These are phyloP conservation scores for Ichthyophthirius multifiliis DNA, from an alignment of 169 alveolate species.

Conservation along the genomic window DNA sequence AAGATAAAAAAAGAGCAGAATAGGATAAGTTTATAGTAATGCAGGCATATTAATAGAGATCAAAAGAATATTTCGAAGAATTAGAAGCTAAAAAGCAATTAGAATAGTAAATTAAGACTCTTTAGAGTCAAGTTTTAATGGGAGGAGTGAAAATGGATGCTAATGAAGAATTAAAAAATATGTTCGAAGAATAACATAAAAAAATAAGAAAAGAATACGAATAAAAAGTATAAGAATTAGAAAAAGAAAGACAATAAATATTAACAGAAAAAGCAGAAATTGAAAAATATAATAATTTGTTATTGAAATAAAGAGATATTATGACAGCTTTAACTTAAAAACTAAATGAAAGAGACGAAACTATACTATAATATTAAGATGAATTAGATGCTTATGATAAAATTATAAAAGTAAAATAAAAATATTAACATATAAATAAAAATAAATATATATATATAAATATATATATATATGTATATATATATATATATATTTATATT, in stretches of 20 bases:
- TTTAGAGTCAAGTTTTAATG: conserved; percentile 62
- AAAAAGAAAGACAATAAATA: conserved; percentile 77
- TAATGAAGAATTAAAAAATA: conserved; percentile 77
- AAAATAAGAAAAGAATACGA: conserved; percentile 69
- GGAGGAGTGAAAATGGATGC: conserved; percentile 87
- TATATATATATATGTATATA: too few species aligned
- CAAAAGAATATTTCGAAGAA: conserved; percentile 71
- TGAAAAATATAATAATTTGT: conserved; percentile 79
- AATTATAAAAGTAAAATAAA: conserved; percentile 65
- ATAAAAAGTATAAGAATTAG: conserved; percentile 76
- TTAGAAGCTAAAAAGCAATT: conserved; percentile 80
- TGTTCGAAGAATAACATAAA: conserved; percentile 75
- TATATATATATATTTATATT: too few species aligned
- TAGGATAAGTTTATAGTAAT: conserved; percentile 80
- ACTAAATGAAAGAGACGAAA: conserved; percentile 86
- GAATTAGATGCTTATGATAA: conserved; percentile 81
- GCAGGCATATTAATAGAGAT: conserved; percentile 72
- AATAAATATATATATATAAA: too few species aligned
- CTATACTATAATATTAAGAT: conserved; percentile 76
- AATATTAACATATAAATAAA: too few species aligned
- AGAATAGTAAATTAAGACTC: conserved; percentile 43
- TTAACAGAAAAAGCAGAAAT: conserved; percentile 84
- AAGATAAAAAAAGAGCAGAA: conserved; percentile 73
- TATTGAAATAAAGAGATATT: conserved; percentile 83
- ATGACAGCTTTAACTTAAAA: conserved; percentile 85